Evolutionary conservation across 768 basidiomycete genomes (phyloP).

Genomic region (Cubamyces lactineus): DNA sequence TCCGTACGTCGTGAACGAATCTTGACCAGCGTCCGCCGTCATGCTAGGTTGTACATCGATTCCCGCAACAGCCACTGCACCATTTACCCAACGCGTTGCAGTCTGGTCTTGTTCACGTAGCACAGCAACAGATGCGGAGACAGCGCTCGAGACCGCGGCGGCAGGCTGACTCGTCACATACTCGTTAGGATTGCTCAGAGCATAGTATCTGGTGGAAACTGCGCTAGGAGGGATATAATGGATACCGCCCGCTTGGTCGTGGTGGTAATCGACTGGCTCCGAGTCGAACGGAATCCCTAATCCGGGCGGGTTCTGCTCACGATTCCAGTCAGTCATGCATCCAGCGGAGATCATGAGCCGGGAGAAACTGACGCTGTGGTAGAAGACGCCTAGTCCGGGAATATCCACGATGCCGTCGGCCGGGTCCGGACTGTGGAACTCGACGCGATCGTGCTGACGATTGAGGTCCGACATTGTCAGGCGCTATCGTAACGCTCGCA

Average conservation of each 20-base stretch:
- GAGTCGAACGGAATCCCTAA: not conserved
- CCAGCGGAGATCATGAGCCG: too few relatives aligned
- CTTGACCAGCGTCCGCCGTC: not conserved
- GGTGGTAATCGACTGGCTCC: not conserved
- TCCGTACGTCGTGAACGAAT: not conserved
- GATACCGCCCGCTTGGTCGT: not conserved
- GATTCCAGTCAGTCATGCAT: not conserved
- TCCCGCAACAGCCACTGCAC: not conserved
- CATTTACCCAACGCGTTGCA: too few relatives aligned
- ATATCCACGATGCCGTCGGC: not conserved
- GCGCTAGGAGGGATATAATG: slow-evolving; percentile 18
- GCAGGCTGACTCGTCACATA: not conserved
- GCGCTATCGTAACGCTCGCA: not conserved
- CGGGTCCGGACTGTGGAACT: too few relatives aligned
- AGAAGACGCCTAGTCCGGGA: not conserved
- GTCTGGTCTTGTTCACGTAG: too few relatives aligned
- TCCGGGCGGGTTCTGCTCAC: not conserved
- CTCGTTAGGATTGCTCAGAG: slow-evolving; percentile 15
- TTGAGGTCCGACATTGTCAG: not conserved
- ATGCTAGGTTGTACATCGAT: not conserved
- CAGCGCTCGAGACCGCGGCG: not conserved
- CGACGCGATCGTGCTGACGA: not conserved
- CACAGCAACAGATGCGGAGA: not conserved
- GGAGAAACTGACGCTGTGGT: not conserved
- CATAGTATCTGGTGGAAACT: slow-evolving; percentile 17